Evolutionary conservation across 208 protist genomes (phyloP), one percentile per base, ranked within the genome.

Genomic region (Wallacemonas rigidus): DNA sequence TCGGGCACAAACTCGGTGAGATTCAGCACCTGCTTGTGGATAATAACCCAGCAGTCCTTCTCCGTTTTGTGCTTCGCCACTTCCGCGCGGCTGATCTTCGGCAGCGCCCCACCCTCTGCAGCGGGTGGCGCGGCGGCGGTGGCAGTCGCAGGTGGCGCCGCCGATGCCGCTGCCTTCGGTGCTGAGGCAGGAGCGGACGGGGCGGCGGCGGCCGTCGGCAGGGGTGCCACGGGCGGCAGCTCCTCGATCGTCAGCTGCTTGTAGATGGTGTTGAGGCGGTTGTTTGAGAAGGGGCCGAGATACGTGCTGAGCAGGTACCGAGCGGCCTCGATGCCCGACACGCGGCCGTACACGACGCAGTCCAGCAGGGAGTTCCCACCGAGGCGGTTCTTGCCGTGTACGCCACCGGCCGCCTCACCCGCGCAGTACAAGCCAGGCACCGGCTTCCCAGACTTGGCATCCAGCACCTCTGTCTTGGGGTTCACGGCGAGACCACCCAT

Each of bases 281-380:
- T 72, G 71, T 83, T 91, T 2, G 82, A 86, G 69, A 80, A 78
- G 50, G 80, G 86, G 2, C 82, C 79, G 48, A 88, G 67, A 68
- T 71, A 64, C 39, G 63, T 72, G 35, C 35, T 6, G 41, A 87
- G 69, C 11, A 90, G 74, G 73, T 90, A 94, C 36, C 61, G 67
- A 44, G 85, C 69, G 39, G 86, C 85, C 44, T 70, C 69, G 58
- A 55, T 69, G 11, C 96, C 96, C 7, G 93, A 79, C 15, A 90
- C 80, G 26, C 93, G 79, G 3, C 95, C 97, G 82, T 96, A 98
- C 39, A 99, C 97, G 26, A 98, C 94, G 72, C 96, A 98, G 69
- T 98, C 97, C n/a, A 98, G 74, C 56, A 99, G 87, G 40, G 94
- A 97, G 82, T 98, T 98, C 43, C 98, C 97, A 15, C 86, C 97